Conservation (phyloP, 2,329 filamentous ascomycete genomes). For the Trichoderma sp. region DNA sequence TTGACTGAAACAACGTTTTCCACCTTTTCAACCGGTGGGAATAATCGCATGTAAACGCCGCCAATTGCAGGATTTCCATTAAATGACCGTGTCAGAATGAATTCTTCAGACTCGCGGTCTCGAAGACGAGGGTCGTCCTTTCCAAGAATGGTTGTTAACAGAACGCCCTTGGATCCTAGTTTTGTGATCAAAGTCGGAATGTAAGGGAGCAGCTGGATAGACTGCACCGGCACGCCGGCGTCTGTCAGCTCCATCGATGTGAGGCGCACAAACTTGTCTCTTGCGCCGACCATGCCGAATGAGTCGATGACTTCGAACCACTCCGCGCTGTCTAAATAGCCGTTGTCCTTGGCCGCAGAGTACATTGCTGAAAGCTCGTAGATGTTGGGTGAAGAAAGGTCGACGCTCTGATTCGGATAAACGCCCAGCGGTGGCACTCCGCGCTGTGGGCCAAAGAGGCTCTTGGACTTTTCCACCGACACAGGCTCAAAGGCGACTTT, state of each 20-base stretch:
- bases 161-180: slow-evolving; percentile 73
- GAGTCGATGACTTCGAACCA: slow-evolving; percentile 85
- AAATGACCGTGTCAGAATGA: slow-evolving; percentile 69
- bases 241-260: slow-evolving; percentile 72
- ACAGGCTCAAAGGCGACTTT: slow-evolving; percentile 86
- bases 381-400: slow-evolving; percentile 80
- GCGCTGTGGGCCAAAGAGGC: slow-evolving; percentile 61
- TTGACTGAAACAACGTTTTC: slow-evolving; percentile 85
- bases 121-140: slow-evolving; percentile 69
- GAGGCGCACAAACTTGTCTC: slow-evolving; percentile 72
- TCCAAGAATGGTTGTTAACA: slow-evolving; percentile 72
- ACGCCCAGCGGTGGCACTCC: slow-evolving; percentile 48
- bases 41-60: slow-evolving; percentile 80
- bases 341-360: slow-evolving; percentile 65
- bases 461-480: slow-evolving; percentile 74
- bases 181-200: slow-evolving; percentile 86
- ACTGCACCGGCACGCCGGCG: slow-evolving; percentile 79
- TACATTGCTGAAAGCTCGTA: slow-evolving; percentile 84
- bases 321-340: slow-evolving; percentile 67
- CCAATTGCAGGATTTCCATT: slow-evolving; percentile 60
- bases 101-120: slow-evolving; percentile 64
- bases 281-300: slow-evolving; percentile 74
- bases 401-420: slow-evolving; percentile 67
- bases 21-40: slow-evolving; percentile 68
- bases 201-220: slow-evolving; percentile 83